Percentiles rank a stretch among this genome's conserved stretches.
Evolutionary conservation across 805 yeast species (phyloP).

Genomic region (Starmerella potacharoeniae): DNA sequence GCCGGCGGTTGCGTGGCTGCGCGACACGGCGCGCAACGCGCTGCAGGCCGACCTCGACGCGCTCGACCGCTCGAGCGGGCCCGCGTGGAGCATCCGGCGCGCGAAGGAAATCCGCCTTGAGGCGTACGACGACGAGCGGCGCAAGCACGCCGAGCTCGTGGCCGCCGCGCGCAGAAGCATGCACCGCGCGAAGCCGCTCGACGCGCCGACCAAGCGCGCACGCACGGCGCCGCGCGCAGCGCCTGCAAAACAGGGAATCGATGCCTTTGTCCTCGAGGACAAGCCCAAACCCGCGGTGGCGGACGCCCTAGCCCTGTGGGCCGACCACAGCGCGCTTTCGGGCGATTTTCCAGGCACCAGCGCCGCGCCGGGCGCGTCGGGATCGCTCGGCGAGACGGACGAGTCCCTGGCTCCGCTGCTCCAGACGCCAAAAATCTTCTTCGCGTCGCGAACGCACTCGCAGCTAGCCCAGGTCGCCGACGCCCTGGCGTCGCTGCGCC

Average conservation of each 20-base stretch:
- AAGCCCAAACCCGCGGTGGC: slow-evolving; percentile 3
- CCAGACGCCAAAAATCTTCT: slow-evolving; percentile 44
- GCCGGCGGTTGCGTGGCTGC: slow-evolving; percentile 71
- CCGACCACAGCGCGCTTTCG: not conserved
- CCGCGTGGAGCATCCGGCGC: slow-evolving; percentile 52
- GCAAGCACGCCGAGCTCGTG: slow-evolving; percentile 24
- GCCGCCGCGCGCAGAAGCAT: slow-evolving; percentile 5
- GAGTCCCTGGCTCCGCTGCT: slow-evolving; percentile 8
- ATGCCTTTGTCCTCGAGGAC: slow-evolving; percentile 12
- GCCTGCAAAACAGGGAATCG: not conserved
- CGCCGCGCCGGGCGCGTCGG: no score
- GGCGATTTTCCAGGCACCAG: no score
- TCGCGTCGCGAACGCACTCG: slow-evolving; percentile 82
- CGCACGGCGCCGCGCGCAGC: not conserved
- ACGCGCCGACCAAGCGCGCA: not conserved
- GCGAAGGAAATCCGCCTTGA: slow-evolving; percentile 25
- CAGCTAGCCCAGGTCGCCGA: slow-evolving; percentile 71
- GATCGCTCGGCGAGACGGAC: slow-evolving; percentile 3
- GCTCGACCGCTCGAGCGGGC: slow-evolving; percentile 43
- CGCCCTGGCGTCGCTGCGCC: slow-evolving; percentile 51
- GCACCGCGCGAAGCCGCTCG: not conserved
- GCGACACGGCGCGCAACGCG: slow-evolving; percentile 31
- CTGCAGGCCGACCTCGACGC: slow-evolving; percentile 14
- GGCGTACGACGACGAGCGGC: slow-evolving; percentile 16
- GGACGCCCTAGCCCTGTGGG: slow-evolving; percentile 3